Evolutionary conservation across 2,329 filamentous ascomycete species (phyloP).

Genomic region (Diaporthe batatas): DNA sequence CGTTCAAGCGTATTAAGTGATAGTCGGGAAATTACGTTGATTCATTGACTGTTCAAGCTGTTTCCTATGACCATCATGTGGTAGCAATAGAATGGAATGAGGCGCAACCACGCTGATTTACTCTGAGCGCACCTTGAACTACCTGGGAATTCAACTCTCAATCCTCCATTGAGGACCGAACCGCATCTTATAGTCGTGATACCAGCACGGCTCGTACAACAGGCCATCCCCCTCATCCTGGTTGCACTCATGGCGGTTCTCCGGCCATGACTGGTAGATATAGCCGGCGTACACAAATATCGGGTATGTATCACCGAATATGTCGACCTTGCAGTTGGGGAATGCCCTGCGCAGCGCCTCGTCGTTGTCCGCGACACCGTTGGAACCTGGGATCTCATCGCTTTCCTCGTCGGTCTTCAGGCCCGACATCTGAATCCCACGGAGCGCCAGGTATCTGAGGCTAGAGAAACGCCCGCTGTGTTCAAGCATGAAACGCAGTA

Average conservation of each 20-base stretch:
- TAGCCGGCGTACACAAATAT: conserved; percentile 6
- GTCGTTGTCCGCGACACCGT: conserved; percentile 12
- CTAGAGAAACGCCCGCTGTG: not conserved
- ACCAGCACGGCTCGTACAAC: not conserved
- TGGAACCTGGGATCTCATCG: not conserved
- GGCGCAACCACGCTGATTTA: too few species aligned
- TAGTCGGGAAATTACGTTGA: too few species aligned
- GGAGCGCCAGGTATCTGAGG: not conserved
- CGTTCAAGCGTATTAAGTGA: too few species aligned
- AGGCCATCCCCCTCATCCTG: conserved; percentile 1
- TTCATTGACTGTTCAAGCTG: too few species aligned
- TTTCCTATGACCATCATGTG: too few species aligned
- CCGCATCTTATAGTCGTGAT: conserved; percentile 8
- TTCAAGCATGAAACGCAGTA: conserved; percentile 9
- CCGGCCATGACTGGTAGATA: not conserved
- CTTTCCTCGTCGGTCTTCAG: conserved; percentile 2
- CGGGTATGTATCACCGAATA: not conserved
- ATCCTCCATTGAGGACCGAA: conserved; percentile 17
- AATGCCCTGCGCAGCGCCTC: conserved; percentile 1
- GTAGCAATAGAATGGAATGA: too few species aligned
- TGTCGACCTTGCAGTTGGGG: not conserved
- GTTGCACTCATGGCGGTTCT: not conserved
- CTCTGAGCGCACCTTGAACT: not conserved
- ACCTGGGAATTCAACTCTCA: not conserved
- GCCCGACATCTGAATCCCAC: not conserved